These are phyloP conservation scores for Saccharum hybrid DNA, from an alignment of 202 grass and related monocot genomes.

Conservation along the genomic window DNA sequence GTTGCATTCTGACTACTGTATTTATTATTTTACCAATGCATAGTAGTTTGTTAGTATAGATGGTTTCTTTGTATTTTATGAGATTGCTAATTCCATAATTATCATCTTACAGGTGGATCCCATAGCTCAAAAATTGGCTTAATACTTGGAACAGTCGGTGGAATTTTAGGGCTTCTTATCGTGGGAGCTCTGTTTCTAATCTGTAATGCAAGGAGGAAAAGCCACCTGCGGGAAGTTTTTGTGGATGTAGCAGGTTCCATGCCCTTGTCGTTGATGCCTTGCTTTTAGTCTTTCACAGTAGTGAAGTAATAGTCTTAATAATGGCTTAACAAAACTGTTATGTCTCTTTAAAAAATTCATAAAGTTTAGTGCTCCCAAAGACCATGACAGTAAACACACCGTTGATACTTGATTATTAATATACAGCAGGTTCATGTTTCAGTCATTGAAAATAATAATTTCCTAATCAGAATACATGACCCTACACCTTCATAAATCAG, in stretches of 20 bases:
- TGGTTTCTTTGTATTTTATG: conserved; percentile 1
- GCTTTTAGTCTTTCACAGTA: neutral
- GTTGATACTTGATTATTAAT: conserved; percentile 8
- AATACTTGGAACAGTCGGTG: conserved; percentile 75
- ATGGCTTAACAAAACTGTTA: conserved; percentile 11
- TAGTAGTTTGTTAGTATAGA: neutral
- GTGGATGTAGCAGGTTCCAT: conserved; percentile 86
- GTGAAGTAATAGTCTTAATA: conserved; percentile 28
- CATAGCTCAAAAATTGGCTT: conserved; percentile 59
- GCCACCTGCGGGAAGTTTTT: conserved; percentile 65
- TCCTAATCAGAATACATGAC: conserved; percentile 15
- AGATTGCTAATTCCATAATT: conserved; percentile 27
- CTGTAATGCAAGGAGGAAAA: conserved; percentile 62
- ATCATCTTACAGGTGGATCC: conserved; percentile 43
- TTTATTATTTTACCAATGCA: neutral
- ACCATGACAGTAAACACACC: neutral
- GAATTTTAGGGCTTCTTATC: conserved; percentile 61
- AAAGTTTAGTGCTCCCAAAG: conserved; percentile 27
- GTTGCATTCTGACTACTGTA: neutral
- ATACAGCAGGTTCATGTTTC: neutral
- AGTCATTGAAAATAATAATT: neutral
- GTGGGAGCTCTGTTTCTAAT: conserved; percentile 66
- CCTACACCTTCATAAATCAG: neutral
- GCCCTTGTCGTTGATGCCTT: conserved; percentile 20
- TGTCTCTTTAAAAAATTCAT: neutral